A percentile compares a stretch with the other conserved stretches of the same genome.
Conservation (phyloP, 371 early-diverging fungal species). For the Mortierella sp. region DNA sequence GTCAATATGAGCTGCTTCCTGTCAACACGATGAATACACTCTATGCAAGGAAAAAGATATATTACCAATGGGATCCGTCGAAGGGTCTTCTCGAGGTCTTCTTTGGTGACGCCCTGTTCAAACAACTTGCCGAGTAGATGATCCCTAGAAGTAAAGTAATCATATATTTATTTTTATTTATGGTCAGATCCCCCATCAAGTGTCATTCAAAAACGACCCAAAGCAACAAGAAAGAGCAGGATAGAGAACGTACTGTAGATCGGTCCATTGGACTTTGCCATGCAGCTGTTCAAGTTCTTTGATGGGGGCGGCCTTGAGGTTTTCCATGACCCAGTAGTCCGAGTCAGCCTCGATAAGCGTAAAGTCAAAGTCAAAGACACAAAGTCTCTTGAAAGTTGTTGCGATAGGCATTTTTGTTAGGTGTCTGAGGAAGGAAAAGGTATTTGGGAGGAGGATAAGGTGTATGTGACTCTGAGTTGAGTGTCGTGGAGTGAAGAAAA, state of each 20-base stretch:
- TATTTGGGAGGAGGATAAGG: neutral
- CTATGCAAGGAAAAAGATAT: neutral
- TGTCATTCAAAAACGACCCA: too few relatives aligned
- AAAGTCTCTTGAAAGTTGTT: conserved; percentile 52
- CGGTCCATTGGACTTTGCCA: conserved; percentile 72
- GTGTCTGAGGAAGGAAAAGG: neutral
- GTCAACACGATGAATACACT: neutral
- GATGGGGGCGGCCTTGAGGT: conserved; percentile 57
- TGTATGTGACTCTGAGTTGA: too few relatives aligned
- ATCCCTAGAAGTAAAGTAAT: conserved; percentile 46
- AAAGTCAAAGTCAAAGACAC: conserved; percentile 84
- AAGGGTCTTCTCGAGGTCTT: conserved; percentile 61
- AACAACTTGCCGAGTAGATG: conserved; percentile 64
- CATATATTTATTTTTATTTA: neutral
- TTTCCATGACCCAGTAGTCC: conserved; percentile 68
- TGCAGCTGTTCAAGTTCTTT: conserved; percentile 34
- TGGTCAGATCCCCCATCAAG: neutral
- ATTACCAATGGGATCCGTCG: conserved; percentile 72
- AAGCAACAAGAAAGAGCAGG: neutral
- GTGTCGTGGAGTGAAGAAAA: neutral
- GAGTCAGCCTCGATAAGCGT: conserved; percentile 80
- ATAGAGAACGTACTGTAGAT: conserved; percentile 64
- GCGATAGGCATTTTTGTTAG: conserved; percentile 7
- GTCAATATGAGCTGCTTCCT: too few relatives aligned
- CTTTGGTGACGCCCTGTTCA: conserved; percentile 58